Percentiles rank a stretch among this genome's conserved stretches.
Conservation (phyloP, 2,329 filamentous ascomycete species). For the Sporothrix protearum region DNA sequence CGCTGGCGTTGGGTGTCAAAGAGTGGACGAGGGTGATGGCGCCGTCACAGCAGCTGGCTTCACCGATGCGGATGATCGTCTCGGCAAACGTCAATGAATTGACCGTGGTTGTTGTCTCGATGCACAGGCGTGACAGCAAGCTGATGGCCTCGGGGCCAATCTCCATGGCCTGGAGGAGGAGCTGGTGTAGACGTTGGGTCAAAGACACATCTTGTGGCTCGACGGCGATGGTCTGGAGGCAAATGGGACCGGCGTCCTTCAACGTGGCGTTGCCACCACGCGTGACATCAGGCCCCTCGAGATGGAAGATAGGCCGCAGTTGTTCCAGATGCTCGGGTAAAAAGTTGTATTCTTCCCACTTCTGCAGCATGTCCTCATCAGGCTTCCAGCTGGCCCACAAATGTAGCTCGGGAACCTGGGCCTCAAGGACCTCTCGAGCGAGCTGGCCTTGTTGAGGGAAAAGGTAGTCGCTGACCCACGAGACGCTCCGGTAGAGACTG, state of each 20-base stretch:
- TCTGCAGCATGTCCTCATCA: slow-evolving; percentile 27
- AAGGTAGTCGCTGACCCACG: slow-evolving; percentile 19
- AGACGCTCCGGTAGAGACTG: slow-evolving; percentile 18
- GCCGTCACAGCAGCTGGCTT: slow-evolving; percentile 25
- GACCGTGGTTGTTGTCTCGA: slow-evolving; percentile 24
- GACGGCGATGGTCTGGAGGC: slow-evolving; percentile 24
- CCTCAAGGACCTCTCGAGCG: slow-evolving; percentile 24
- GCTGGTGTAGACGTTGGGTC: slow-evolving; percentile 23
- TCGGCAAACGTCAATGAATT: slow-evolving; percentile 26
- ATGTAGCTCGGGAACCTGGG: slow-evolving; percentile 24
- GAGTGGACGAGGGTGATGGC: slow-evolving; percentile 22
- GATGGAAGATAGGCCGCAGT: slow-evolving; percentile 27
- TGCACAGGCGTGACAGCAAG: slow-evolving; percentile 27
- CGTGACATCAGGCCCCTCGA: slow-evolving; percentile 30
- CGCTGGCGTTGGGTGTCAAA: slow-evolving; percentile 6
- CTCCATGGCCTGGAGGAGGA: slow-evolving; percentile 24
- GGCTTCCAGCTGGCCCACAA: slow-evolving; percentile 29
- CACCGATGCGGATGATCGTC: slow-evolving; percentile 22
- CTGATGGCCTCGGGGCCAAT: slow-evolving; percentile 26
- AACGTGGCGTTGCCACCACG: slow-evolving; percentile 18
- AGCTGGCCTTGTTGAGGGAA: slow-evolving; percentile 41
- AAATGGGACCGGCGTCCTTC: slow-evolving; percentile 26
- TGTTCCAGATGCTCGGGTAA: slow-evolving; percentile 22
- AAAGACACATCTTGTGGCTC: slow-evolving; percentile 18
- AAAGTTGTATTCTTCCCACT: slow-evolving; percentile 28